Conservation (phyloP, 345 rosid species). For the Citrus unshiu region DNA sequence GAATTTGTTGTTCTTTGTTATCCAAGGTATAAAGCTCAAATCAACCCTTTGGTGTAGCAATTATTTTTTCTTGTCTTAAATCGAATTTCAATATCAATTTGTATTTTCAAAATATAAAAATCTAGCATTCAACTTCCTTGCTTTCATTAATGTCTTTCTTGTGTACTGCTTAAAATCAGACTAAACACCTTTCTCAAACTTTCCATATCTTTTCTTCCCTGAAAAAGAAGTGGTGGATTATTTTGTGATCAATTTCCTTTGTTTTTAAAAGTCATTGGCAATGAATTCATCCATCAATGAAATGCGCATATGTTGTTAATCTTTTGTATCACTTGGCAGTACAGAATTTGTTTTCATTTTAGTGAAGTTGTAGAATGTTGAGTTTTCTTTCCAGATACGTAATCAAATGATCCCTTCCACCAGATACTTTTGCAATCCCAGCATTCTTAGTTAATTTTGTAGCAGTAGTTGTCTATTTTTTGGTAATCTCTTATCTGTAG, state of each 20-base stretch:
- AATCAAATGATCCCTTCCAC: background rate
- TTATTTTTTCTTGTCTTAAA: background rate
- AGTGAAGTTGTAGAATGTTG: background rate
- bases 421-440: background rate
- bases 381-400: background rate
- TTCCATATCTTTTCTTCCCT: background rate
- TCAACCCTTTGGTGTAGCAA: background rate
- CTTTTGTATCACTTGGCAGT: background rate
- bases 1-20: constrained; percentile 72
- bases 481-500: background rate
- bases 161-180: background rate
- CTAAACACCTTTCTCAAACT: background rate
- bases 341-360: background rate
- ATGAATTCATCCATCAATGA: background rate
- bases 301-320: background rate
- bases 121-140: background rate
- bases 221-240: background rate
- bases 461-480: background rate
- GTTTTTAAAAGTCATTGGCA: background rate
- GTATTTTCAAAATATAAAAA: background rate
- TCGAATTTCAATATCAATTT: background rate
- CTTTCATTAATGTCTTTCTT: background rate
- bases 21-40: constrained; percentile 52
- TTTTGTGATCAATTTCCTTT: background rate
- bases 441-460: background rate